Evolutionary conservation across 1,284 basidiomycete genomes (phyloP).

Genomic region (Omphalotus olearius): DNA sequence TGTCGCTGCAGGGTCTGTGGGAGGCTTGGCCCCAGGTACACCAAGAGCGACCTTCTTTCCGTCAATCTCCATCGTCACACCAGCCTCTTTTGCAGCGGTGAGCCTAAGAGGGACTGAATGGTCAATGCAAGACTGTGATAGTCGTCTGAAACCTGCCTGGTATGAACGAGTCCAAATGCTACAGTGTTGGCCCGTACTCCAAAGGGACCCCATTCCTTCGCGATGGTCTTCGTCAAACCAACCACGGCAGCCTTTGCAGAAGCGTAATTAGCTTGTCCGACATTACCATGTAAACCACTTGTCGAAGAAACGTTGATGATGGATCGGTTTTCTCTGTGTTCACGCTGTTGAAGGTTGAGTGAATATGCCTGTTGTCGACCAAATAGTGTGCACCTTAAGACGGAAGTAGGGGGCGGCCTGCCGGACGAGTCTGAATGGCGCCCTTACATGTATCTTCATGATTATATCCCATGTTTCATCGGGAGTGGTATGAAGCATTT

Average conservation of each 20-base stretch:
- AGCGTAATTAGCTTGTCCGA: conserved; percentile 84
- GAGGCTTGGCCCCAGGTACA: conserved; percentile 54
- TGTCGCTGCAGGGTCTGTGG: conserved; percentile 25
- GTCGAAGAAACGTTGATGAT: conserved; percentile 78
- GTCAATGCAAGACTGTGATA: not conserved
- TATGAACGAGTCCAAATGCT: conserved; percentile 75
- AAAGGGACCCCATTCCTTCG: conserved; percentile 85
- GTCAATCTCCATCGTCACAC: conserved; percentile 72
- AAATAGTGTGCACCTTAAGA: conserved; percentile 52
- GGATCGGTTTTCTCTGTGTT: conserved; percentile 62
- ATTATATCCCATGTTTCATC: conserved; percentile 83
- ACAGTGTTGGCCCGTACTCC: conserved; percentile 80
- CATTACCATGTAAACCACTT: conserved; percentile 77
- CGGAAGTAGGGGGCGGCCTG: conserved; percentile 85
- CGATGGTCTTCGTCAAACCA: conserved; percentile 81
- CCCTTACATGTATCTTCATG: conserved; percentile 75
- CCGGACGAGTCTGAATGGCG: conserved; percentile 82
- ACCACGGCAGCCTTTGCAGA: conserved; percentile 74
- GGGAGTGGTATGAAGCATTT: conserved; percentile 84
- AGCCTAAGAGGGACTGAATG: conserved; percentile 31
- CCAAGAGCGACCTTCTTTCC: conserved; percentile 84
- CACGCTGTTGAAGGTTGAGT: conserved; percentile 25
- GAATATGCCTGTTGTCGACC: not conserved
- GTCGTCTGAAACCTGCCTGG: conserved; percentile 40
- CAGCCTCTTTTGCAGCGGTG: conserved; percentile 73